These are phyloP conservation scores for Dovyalis caffra DNA, from an alignment of 345 rosid species.

Conservation along the genomic window DNA sequence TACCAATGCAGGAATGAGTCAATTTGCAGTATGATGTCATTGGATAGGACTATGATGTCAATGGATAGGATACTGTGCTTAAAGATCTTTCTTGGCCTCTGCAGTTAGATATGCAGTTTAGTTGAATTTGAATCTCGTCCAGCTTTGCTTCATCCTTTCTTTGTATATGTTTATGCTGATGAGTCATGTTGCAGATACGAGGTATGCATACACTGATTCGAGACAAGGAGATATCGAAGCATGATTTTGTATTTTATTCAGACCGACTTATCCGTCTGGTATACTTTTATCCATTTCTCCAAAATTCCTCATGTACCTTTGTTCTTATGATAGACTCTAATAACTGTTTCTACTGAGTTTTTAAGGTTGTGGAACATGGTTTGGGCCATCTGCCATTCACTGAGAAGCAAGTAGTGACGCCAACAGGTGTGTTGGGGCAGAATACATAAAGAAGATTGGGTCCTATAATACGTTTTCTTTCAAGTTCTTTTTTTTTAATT, in stretches of 20 bases:
- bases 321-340: constrained; percentile 7
- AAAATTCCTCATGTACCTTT: background rate
- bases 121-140: background rate
- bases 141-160: background rate
- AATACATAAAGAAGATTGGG: constrained; percentile 10
- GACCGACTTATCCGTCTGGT: constrained; percentile 97
- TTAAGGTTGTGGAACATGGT: constrained; percentile 96
- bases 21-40: background rate
- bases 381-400: constrained; percentile 96
- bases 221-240: constrained; percentile 90
- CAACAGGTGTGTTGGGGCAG: constrained; percentile 64
- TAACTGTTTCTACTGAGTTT: constrained; percentile 22
- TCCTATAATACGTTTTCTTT: background rate
- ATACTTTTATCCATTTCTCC: constrained; percentile 21
- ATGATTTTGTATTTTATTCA: constrained; percentile 96
- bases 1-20: background rate
- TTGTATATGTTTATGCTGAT: background rate
- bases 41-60: background rate
- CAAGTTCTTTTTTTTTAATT: background rate
- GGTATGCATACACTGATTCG: constrained; percentile 99
- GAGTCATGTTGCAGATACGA: constrained; percentile 63
- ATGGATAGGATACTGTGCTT: background rate
- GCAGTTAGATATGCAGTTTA: background rate
- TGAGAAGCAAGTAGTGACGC: constrained; percentile 93
- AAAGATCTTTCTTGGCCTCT: background rate